Conservation (phyloP, 2,329 filamentous ascomycete genomes). For the Emmonsiellopsis sp. region DNA sequence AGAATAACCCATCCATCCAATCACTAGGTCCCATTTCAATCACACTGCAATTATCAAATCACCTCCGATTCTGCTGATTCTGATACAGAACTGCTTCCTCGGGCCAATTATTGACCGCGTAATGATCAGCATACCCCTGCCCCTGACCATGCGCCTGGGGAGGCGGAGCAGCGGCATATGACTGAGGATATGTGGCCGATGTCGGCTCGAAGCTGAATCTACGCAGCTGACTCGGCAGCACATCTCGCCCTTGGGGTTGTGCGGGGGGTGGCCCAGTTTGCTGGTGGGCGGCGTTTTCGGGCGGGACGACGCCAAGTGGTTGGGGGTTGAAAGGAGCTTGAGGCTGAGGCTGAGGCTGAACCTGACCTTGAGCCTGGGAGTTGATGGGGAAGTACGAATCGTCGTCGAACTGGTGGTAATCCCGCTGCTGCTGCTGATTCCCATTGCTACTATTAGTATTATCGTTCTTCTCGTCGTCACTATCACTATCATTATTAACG, state of each 20-base stretch:
- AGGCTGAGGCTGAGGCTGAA: background rate
- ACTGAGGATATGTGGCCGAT: conserved; percentile 9
- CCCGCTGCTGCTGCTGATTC: background rate
- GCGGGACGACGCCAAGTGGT: conserved; percentile 5
- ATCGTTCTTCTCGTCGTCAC: background rate
- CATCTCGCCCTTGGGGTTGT: conserved; percentile 17
- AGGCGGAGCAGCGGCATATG: background rate
- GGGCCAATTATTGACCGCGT: conserved; percentile 27
- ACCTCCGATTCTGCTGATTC: conserved; percentile 5
- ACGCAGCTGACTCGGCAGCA: conserved; percentile 23
- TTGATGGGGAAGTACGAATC: background rate
- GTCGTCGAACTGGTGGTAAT: background rate
- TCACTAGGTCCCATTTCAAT: background rate
- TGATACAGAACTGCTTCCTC: conserved; percentile 34
- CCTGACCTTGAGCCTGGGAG: background rate
- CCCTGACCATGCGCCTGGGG: conserved; percentile 4
- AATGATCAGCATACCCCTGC: conserved; percentile 9
- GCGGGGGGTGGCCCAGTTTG: background rate
- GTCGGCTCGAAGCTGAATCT: conserved; percentile 14
- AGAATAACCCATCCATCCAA: too few species aligned
- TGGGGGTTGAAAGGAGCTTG: conserved; percentile 7
- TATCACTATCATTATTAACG: background rate
- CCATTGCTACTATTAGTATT: background rate
- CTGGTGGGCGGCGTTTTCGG: background rate
- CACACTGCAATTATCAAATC: background rate